phyloP scores from a whole-genome alignment of 1,139 yeast genomes.

The Keqinozyma sinolaborantium region DNA sequence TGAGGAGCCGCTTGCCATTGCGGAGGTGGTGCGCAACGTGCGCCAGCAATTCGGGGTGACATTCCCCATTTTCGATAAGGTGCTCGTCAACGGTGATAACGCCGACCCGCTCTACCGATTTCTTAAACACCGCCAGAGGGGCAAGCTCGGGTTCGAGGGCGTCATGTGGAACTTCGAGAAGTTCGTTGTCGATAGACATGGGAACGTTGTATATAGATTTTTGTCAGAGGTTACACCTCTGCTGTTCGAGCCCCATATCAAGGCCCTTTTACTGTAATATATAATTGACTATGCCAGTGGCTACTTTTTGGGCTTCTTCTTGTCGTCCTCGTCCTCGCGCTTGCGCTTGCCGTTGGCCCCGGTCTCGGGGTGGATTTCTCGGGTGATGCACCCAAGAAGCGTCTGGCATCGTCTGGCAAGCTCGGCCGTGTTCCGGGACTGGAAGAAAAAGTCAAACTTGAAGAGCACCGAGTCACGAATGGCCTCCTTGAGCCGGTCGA shows the following conservation, averaged over 20 bases:
- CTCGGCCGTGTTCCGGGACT: constrained; percentile 62
- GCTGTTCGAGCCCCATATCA: constrained; percentile 34
- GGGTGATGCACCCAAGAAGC: constrained; percentile 58
- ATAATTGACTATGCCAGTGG: too few relatives aligned
- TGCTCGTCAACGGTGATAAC: constrained; percentile 32
- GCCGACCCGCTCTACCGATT: constrained; percentile 27
- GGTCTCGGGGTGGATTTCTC: constrained; percentile 42
- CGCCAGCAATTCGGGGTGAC: constrained; percentile 58
- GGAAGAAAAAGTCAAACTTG: constrained; percentile 70
- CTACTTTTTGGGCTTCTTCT: constrained; percentile 12
- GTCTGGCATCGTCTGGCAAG: constrained; percentile 67
- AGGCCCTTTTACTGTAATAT: constrained; percentile 1
- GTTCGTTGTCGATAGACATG: constrained; percentile 70
- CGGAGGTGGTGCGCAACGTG: constrained; percentile 63
- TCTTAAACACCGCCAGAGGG: constrained; percentile 31
- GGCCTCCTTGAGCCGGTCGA: constrained; percentile 59
- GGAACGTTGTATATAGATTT: constrained; percentile 70
- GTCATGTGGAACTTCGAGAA: constrained; percentile 96
- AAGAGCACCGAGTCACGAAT: constrained; percentile 60
- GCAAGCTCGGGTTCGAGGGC: constrained; percentile 72
- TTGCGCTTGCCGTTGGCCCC: constrained; percentile 13
- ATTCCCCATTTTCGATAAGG: constrained; percentile 37
- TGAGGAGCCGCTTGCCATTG: constrained; percentile 80
- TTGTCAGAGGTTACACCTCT: constrained; percentile 68
- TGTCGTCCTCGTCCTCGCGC: constrained; percentile 10